Base-by-base conservation (phyloP, 129 eudicot species). In the Centrapalus pauciflorus region DNA sequence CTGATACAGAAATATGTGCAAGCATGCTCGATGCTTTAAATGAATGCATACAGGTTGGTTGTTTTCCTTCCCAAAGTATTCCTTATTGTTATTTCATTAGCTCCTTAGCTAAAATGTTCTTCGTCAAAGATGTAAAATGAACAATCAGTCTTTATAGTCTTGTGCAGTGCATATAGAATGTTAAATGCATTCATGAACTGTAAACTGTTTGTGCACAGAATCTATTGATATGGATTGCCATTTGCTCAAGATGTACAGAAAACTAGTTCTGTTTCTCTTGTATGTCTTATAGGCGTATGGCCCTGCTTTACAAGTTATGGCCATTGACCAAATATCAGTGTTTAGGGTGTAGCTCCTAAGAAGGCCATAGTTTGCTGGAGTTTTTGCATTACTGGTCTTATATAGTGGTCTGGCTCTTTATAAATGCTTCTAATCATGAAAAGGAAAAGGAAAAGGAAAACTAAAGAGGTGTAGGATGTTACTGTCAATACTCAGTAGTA, bases 1-100 rank as follows among this genome's bases (percentile, higher is more conserved):
- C 99, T 46, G 99, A 94, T 79, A 84, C 95, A 0, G 99, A 94
- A 80, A 94, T 94, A 54, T 86, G 90, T 61, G 90, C 97, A 58
- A 87, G 79, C 72, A 94, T 94, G 99, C 74, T 94, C 82, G 97
- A 89, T 82, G 90, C 99, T 13, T 67, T 94, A 45, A 94, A 89
- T 45, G 97, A 94, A 67, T 94, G 99, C 27, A 26, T 89, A 49
- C 99, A 89, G 99, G 99, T 94, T 43, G 16, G 90, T 78, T 27
- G 17, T 69, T 35, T 48, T 50, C 11, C 19, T 32, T 59, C 28
- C 9, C 1, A 0, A 45, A 14, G 54, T 17, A 14, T 0, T 46
- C 9, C 17, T 48, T 11, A 16, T 48, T 23, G 21, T 62, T 37
- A 61, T 19, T 38, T 37, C 2, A 6, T 27, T 19, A 61, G 26